phyloP scores from a whole-genome alignment of 148 eudicot genomes.

The Linanthus parryae region DNA sequence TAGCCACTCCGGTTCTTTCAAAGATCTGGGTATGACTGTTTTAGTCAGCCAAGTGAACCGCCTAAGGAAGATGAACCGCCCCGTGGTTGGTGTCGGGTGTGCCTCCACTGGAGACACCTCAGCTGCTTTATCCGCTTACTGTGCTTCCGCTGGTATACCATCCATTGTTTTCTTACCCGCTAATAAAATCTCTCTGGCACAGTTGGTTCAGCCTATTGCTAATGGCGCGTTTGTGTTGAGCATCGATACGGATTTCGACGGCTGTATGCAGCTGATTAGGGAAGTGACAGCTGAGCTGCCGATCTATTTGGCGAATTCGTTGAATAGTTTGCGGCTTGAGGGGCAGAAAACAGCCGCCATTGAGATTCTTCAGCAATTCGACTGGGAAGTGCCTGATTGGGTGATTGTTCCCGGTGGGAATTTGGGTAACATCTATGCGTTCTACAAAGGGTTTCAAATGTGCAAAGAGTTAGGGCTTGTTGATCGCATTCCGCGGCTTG shows the following conservation, averaged over 20 bases:
- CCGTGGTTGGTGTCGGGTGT: constrained; percentile 80
- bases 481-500: constrained; percentile 63
- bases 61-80: constrained; percentile 64
- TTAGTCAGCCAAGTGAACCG: constrained; percentile 81
- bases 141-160: constrained; percentile 86
- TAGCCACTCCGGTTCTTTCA: constrained; percentile 77
- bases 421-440: constrained; percentile 76
- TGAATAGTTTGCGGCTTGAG: constrained; percentile 65
- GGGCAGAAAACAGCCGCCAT: constrained; percentile 69
- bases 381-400: constrained; percentile 95
- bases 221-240: constrained; percentile 69
- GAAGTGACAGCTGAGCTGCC: constrained; percentile 76
- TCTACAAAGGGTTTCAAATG: constrained; percentile 81
- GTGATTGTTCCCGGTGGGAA: constrained; percentile 86
- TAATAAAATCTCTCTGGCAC: constrained; percentile 62
- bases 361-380: constrained; percentile 83
- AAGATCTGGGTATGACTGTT: constrained; percentile 89
- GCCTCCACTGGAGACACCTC: constrained; percentile 90
- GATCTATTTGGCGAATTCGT: constrained; percentile 60
- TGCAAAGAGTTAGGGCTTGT: constrained; percentile 79
- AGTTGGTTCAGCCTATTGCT: constrained; percentile 77
- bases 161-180: constrained; percentile 74
- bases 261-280: constrained; percentile 74
- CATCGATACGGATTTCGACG: constrained; percentile 61
- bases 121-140: constrained; percentile 80